A percentile compares a stretch with the other conserved stretches of the same genome.
Evolutionary conservation across 371 early-diverging fungal species (phyloP).

Genomic region (Syncephalastrum monosporum): DNA sequence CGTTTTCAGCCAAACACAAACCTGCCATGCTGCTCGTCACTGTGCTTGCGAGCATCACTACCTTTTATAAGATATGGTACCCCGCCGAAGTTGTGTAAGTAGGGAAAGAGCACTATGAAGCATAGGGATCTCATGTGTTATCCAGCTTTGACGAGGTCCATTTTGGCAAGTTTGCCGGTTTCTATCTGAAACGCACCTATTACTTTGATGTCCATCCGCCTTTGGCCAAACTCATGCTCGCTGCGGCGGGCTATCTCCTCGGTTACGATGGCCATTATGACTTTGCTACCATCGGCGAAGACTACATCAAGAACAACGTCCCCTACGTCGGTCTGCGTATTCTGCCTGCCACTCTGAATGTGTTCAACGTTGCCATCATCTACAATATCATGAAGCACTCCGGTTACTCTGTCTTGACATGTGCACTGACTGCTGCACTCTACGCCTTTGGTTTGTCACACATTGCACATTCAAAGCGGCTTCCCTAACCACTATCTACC

Average conservation of each 20-base stretch:
- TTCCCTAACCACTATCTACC: neutral
- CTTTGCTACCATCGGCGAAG: slow-evolving; percentile 93
- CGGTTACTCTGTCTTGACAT: slow-evolving; percentile 79
- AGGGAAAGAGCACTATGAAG: neutral
- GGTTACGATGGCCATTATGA: slow-evolving; percentile 94
- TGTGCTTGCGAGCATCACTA: slow-evolving; percentile 13
- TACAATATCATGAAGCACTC: slow-evolving; percentile 87
- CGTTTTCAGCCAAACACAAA: neutral
- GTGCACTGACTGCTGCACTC: slow-evolving; percentile 73
- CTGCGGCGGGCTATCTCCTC: slow-evolving; percentile 76
- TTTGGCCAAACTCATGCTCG: slow-evolving; percentile 96
- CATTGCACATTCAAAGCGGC: neutral
- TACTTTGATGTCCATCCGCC: slow-evolving; percentile 99
- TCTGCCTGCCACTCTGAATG: slow-evolving; percentile 81
- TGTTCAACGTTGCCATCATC: slow-evolving; percentile 73
- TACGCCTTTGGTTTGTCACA: slow-evolving; percentile 73
- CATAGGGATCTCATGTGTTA: neutral
- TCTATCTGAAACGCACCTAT: slow-evolving; percentile 91
- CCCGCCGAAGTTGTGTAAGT: slow-evolving; percentile 74
- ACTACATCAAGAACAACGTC: slow-evolving; percentile 83
- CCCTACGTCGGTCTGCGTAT: slow-evolving; percentile 87
- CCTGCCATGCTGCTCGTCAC: slow-evolving; percentile 12
- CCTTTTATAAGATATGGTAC: slow-evolving; percentile 55
- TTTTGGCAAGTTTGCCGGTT: slow-evolving; percentile 99
- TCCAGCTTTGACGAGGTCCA: slow-evolving; percentile 93